Conservation (phyloP, 2,329 filamentous ascomycete genomes). For the Fusarium xylarioides region DNA sequence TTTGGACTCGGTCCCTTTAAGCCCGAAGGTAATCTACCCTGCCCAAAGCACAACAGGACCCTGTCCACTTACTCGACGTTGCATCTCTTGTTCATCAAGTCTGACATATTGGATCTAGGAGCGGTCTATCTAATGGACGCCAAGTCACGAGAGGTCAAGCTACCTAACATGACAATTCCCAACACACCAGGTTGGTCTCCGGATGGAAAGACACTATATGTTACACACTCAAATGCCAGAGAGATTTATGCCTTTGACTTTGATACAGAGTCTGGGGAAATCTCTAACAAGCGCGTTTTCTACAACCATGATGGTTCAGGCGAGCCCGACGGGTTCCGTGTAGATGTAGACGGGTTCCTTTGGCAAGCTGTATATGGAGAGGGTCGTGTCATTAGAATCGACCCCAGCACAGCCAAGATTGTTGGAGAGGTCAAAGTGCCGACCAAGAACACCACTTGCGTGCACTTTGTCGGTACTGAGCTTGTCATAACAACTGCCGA, state of each 20-base stretch:
- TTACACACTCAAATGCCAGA: constrained; percentile 78
- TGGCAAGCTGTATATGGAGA: constrained; percentile 91
- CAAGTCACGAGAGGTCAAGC: constrained; percentile 66
- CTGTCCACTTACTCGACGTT: neutral
- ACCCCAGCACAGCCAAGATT: constrained; percentile 69
- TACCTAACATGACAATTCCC: constrained; percentile 77
- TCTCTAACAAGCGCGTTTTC: constrained; percentile 75
- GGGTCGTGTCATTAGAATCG: constrained; percentile 77
- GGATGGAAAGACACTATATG: constrained; percentile 78
- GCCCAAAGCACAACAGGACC: neutral
- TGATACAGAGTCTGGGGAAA: constrained; percentile 66
- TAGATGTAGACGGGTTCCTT: constrained; percentile 85
- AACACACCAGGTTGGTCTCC: constrained; percentile 86
- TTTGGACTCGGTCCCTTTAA: constrained; percentile 65
- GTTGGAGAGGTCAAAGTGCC: constrained; percentile 80
- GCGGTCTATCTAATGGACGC: constrained; percentile 76
- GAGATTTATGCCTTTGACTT: constrained; percentile 82
- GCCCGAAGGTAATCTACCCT: constrained; percentile 59
- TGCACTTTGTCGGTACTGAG: constrained; percentile 77
- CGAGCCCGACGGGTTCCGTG: constrained; percentile 83
- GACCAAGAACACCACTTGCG: constrained; percentile 82
- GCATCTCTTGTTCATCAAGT: neutral
- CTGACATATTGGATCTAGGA: constrained; percentile 57
- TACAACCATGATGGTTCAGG: constrained; percentile 74
- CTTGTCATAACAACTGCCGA: constrained; percentile 82